Percentiles rank a stretch among this genome's conserved stretches.
Evolutionary conservation across 257 asterid species (phyloP).

Genomic region (Parsonsia alboflavescens): DNA sequence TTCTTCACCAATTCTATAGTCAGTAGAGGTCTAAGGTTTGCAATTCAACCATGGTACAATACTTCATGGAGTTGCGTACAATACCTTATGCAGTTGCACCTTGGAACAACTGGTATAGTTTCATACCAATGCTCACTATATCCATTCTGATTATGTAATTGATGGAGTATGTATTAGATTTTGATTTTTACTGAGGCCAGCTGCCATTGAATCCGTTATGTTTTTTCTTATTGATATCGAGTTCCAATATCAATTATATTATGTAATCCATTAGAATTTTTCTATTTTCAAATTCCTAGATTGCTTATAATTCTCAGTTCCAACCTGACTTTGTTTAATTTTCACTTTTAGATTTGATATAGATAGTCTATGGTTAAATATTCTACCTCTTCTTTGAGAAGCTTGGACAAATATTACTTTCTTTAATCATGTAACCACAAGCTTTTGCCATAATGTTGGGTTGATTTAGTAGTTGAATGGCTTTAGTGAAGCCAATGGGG

Average conservation of each 20-base stretch:
- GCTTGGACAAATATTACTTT: no score
- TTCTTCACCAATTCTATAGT: neutral
- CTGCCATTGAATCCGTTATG: no score
- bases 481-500: no score
- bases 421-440: no score
- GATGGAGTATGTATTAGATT: neutral
- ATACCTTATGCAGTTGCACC: neutral
- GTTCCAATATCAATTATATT: neutral
- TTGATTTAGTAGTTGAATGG: no score
- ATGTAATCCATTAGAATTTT: neutral
- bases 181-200: no score
- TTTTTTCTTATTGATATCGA: neutral
- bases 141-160: neutral
- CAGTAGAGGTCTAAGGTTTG: neutral
- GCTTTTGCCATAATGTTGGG: no score
- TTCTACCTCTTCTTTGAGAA: no score
- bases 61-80: neutral
- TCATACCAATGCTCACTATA: neutral
- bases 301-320: neutral
- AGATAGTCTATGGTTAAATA: no score
- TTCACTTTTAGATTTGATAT: no score
- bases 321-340: no score
- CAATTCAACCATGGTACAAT: neutral
- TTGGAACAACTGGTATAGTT: neutral
- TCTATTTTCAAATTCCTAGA: neutral